Evolutionary conservation across 208 protist species (phyloP).

Genomic region (Endotrypanum monterogeii): DNA sequence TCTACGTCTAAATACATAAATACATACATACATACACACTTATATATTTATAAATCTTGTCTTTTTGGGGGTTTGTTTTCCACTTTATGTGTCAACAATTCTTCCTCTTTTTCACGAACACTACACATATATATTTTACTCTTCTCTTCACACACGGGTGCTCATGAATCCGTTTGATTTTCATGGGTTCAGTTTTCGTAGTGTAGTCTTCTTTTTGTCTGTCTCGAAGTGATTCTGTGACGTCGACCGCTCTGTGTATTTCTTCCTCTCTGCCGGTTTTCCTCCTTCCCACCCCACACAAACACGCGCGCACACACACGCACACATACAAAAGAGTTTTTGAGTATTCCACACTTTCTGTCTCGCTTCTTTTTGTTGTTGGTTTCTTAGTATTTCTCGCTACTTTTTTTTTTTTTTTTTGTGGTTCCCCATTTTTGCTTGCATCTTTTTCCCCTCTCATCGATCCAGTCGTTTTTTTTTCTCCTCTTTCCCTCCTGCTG

Average conservation of each 20-base stretch:
- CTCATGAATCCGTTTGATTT: neutral
- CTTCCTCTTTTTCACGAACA: neutral
- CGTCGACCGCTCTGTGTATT: neutral
- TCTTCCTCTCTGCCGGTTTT: neutral
- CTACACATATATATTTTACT: too few species aligned
- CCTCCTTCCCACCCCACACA: neutral
- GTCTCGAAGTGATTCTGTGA: neutral
- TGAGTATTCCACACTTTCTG: neutral
- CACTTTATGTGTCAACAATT: neutral
- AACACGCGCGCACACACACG: neutral
- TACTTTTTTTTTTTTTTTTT: neutral
- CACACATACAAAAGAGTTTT: neutral
- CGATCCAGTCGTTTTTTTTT: constrained; percentile 8
- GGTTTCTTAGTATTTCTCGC: too few species aligned
- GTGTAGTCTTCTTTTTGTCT: neutral
- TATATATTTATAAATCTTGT: too few species aligned
- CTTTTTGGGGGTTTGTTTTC: neutral
- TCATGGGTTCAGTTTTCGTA: neutral
- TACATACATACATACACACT: too few species aligned
- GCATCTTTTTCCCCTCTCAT: neutral
- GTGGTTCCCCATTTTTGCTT: neutral
- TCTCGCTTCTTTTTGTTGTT: neutral
- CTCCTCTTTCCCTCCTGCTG: neutral
- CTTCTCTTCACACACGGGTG: neutral
- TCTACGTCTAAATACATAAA: too few species aligned